A percentile compares a stretch with the other conserved stretches of the same genome.
Conservation (phyloP, 768 basidiomycete species). For the Leucocoprinus birnbaumii region DNA sequence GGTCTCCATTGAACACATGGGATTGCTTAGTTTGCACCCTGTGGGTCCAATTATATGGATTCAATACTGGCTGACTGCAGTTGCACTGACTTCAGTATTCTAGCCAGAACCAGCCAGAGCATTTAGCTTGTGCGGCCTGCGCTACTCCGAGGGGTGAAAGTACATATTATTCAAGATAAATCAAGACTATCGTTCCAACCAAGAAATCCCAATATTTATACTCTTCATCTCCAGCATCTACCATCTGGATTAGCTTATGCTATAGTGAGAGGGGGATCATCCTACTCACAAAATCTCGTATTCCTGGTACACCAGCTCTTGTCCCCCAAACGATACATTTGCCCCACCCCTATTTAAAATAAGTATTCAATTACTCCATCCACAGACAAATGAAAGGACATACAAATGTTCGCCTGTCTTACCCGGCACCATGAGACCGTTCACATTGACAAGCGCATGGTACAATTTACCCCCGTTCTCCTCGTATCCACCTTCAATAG, state of each 20-base stretch:
- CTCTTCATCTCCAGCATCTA: slow-evolving; percentile 36
- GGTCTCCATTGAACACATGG: slow-evolving; percentile 26
- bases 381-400: slow-evolving; percentile 18
- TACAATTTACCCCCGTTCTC: slow-evolving; percentile 63
- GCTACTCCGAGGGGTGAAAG: slow-evolving; percentile 46
- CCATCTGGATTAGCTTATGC: neutral
- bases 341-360: slow-evolving; percentile 30
- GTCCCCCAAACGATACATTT: slow-evolving; percentile 44
- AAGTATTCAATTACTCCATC: neutral
- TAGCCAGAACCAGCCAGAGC: slow-evolving; percentile 48
- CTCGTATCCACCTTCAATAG: slow-evolving; percentile 77
- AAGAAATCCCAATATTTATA: too few relatives aligned
- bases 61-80: slow-evolving; percentile 1
- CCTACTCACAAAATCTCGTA: slow-evolving; percentile 51
- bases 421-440: slow-evolving; percentile 62
- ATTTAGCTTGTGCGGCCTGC: slow-evolving; percentile 65
- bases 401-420: slow-evolving; percentile 74
- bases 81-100: slow-evolving; percentile 7
- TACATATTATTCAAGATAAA: slow-evolving; percentile 13
- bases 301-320: slow-evolving; percentile 34
- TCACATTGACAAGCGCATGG: slow-evolving; percentile 56
- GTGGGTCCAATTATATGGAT: slow-evolving; percentile 34
- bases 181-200: too few relatives aligned
- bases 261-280: neutral
- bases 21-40: slow-evolving; percentile 60